Evolutionary conservation across 2,329 filamentous ascomycete species (phyloP), one percentile per base, ranked within the genome.

Genomic region (Colletotrichum echinochloae): DNA sequence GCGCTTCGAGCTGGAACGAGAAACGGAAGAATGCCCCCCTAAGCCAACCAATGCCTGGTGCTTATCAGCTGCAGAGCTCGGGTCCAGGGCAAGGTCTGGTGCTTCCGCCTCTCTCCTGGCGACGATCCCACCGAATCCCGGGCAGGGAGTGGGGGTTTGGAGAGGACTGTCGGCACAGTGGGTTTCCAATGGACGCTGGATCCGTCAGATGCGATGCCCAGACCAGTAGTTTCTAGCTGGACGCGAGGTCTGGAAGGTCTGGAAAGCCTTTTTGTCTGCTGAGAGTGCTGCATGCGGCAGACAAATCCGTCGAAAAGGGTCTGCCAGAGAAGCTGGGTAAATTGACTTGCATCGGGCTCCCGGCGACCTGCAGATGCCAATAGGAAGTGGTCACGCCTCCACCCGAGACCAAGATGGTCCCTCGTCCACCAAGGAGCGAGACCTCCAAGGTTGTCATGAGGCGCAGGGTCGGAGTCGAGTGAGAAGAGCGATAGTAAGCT

Each of bases 231-330:
- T 26, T n/a, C n/a, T 51, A 35, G 52, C 62, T 51, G 44, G 64
- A 44, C 63, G 52, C 48, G 41, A 28, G 64, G 51, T 49, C 56
- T 70, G 56, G 63, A 62, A 61, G 49, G 63, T 49, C 63, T 70
- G 41, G 62, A 66, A 66, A 41, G 46, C 26, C 46, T 62, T 57
- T 70, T 57, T 70, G 64, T 70, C 49, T 70, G 67, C 63, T 61
- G 64, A 67, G 64, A 59, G 52, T 59, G 64, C 64, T 70, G 67
- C 67, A 70, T 62, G 57, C 64, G 67, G 64, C 30, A 61, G 30
- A 54, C 35, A 28, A 30, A 33, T 44, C 51, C 52, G 52, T 52
- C 23, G n/a, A 70, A 70, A 62, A 23, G 48, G 51, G 23, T 49
- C 52, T 56, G 49, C 26, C 44, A 59, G 35, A 41, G 26, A 35